Conservation (phyloP, 106 monocot genomes). For the Dendrobium nobile region DNA sequence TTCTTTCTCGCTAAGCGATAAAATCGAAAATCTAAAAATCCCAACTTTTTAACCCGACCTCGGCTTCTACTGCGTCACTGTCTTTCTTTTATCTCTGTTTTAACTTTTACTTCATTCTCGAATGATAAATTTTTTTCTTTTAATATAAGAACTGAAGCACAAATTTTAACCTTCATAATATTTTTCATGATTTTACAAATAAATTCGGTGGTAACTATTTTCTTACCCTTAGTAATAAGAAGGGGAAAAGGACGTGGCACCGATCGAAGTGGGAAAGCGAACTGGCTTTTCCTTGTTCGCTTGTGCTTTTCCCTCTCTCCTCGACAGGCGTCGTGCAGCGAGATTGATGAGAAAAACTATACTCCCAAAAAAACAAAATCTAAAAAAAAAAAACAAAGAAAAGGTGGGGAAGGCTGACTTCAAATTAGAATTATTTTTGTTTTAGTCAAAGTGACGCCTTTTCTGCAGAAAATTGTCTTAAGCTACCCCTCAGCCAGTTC, state of each 20-base stretch:
- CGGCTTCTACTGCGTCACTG: neutral
- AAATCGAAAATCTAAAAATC: neutral
- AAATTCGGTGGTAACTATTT: too few species aligned
- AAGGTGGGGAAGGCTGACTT: conserved; percentile 6
- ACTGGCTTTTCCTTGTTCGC: neutral
- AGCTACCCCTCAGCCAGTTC: neutral
- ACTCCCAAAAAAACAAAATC: too few species aligned
- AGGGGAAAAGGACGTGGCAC: neutral
- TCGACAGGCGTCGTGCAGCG: too few species aligned
- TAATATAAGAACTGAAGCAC: too few species aligned
- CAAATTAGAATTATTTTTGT: neutral
- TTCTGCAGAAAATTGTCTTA: neutral
- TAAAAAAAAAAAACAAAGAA: neutral
- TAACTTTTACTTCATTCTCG: neutral
- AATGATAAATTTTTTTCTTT: neutral
- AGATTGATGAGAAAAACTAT: neutral
- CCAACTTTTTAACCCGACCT: neutral
- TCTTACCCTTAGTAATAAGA: neutral
- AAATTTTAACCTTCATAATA: too few species aligned
- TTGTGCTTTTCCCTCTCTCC: neutral
- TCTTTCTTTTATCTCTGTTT: neutral
- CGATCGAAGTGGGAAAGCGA: neutral
- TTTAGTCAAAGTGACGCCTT: neutral
- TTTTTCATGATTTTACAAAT: too few species aligned
- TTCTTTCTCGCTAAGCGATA: neutral